A percentile compares a stretch with the other conserved stretches of the same genome.
Evolutionary conservation across 2,329 filamentous ascomycete genomes (phyloP).

Genomic region (Raffaelea ambrosiae): DNA sequence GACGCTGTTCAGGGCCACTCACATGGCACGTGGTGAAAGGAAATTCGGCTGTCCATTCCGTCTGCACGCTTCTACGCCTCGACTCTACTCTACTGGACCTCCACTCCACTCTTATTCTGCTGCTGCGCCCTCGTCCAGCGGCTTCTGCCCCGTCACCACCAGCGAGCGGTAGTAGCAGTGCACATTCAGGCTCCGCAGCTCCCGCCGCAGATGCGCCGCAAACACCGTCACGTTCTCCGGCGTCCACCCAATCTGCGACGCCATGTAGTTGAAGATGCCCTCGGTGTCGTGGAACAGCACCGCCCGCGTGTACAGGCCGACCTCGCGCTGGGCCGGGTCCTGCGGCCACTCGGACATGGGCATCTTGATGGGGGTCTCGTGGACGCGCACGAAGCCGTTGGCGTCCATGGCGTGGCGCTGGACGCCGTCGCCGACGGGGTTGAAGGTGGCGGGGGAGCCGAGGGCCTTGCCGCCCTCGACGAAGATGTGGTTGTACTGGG

Average conservation of each 20-base stretch:
- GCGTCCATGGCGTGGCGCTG: slow-evolving; percentile 1
- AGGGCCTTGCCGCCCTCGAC: slow-evolving; percentile 2
- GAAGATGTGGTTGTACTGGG: slow-evolving; percentile 13
- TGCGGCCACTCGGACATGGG: slow-evolving; percentile 24
- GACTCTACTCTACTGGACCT: too few relatives aligned
- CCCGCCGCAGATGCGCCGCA: not conserved
- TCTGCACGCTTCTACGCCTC: too few relatives aligned
- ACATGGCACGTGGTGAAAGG: too few relatives aligned
- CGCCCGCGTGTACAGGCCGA: slow-evolving; percentile 13
- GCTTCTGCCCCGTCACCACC: not conserved
- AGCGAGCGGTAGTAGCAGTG: not conserved
- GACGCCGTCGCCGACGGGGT: not conserved
- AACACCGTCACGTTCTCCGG: not conserved
- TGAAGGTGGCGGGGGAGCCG: slow-evolving; percentile 1
- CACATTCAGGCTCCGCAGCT: not conserved
- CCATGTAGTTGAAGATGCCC: not conserved
- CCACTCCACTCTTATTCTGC: too few relatives aligned
- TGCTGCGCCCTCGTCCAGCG: not conserved
- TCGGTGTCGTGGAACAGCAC: not conserved
- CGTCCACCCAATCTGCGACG: not conserved
- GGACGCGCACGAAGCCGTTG: slow-evolving; percentile 4
- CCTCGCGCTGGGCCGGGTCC: slow-evolving; percentile 18
- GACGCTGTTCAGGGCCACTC: too few relatives aligned
- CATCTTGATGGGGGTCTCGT: not conserved
- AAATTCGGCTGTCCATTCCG: too few relatives aligned